These are phyloP conservation scores for Cutaneotrichosporon sp. DNA, from an alignment of 1,284 basidiomycete species.

Conservation along the genomic window DNA sequence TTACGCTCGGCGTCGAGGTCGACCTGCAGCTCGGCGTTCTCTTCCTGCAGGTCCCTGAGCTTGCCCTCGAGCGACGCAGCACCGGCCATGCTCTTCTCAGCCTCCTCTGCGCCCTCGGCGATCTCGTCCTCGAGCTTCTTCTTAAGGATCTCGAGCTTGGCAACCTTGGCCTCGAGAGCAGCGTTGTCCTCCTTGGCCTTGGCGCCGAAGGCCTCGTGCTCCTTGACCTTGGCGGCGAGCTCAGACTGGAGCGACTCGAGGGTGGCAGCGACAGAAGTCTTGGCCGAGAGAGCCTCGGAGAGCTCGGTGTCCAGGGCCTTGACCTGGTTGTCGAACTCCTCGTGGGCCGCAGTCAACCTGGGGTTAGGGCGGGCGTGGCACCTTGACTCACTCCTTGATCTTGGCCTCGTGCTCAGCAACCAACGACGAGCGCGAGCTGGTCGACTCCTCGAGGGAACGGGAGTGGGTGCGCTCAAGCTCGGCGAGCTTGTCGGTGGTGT, in stretches of 20 bases:
- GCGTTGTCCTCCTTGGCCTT: constrained; percentile 13
- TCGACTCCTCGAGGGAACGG: constrained; percentile 10
- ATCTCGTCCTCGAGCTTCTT: constrained; percentile 30
- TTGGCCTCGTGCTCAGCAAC: constrained; percentile 18
- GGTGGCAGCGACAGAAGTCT: constrained; percentile 12
- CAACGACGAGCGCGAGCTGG: constrained; percentile 10
- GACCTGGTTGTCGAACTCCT: constrained; percentile 25
- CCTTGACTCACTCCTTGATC: constrained; percentile 19
- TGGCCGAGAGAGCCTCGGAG: constrained; percentile 11
- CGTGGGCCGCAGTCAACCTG: constrained; percentile 23
- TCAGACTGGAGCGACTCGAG: constrained; percentile 20
- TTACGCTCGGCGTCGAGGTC: constrained; percentile 20
- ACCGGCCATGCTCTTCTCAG: constrained; percentile 28
- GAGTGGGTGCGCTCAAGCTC: constrained; percentile 19
- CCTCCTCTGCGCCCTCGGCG: constrained; percentile 30
- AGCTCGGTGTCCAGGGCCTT: constrained; percentile 12
- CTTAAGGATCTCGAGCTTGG: constrained; percentile 23
- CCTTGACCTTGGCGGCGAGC: constrained; percentile 19
- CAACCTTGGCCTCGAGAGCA: constrained; percentile 29
- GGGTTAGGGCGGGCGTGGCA: background rate
- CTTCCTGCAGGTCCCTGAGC: constrained; percentile 29
- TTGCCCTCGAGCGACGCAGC: constrained; percentile 20
- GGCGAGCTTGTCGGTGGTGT: constrained; percentile 16
- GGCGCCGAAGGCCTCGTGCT: constrained; percentile 17
- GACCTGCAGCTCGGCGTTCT: constrained; percentile 28